Evolutionary conservation across 805 yeast species (phyloP).

Genomic region (Ogataea kodamae): DNA sequence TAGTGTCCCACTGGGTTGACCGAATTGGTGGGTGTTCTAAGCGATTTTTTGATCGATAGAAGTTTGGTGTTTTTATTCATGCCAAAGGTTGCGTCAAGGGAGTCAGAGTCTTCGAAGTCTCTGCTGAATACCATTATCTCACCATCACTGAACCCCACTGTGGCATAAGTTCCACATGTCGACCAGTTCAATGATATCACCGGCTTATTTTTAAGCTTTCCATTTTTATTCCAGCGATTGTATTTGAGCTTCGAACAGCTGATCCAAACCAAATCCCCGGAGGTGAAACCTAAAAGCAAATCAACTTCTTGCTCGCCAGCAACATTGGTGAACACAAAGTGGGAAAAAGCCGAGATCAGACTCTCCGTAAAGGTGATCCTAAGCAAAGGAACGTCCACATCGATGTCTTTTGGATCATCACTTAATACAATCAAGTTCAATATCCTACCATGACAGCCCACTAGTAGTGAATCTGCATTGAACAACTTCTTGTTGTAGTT

Average conservation of each 20-base stretch:
- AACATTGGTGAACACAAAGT: constrained; percentile 27
- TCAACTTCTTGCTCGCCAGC: constrained; percentile 41
- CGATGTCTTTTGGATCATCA: constrained; percentile 37
- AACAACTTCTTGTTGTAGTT: constrained; percentile 28
- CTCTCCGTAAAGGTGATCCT: constrained; percentile 38
- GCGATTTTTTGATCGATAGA: constrained; percentile 31
- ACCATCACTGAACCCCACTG: constrained; percentile 64
- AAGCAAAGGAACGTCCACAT: constrained; percentile 42
- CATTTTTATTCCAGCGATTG: constrained; percentile 50
- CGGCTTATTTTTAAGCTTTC: constrained; percentile 40
- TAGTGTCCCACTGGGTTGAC: constrained; percentile 56
- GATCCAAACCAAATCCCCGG: constrained; percentile 65
- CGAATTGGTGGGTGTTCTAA: constrained; percentile 3
- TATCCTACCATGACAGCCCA: constrained; percentile 48
- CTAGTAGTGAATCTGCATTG: constrained; percentile 33
- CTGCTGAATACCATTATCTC: constrained; percentile 50
- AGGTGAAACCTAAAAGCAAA: constrained; percentile 56
- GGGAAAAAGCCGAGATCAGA: constrained; percentile 39
- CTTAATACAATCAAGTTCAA: constrained; percentile 44
- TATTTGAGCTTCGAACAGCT: constrained; percentile 50
- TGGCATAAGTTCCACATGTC: constrained; percentile 42
- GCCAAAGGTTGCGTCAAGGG: constrained; percentile 16
- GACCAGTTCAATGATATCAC: constrained; percentile 49
- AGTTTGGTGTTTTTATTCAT: constrained; percentile 31
- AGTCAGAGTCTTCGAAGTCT: constrained; percentile 44